These are phyloP conservation scores for Alloteropsis semialata DNA, from an alignment of 176 grass and related monocot genomes.

Conservation along the genomic window DNA sequence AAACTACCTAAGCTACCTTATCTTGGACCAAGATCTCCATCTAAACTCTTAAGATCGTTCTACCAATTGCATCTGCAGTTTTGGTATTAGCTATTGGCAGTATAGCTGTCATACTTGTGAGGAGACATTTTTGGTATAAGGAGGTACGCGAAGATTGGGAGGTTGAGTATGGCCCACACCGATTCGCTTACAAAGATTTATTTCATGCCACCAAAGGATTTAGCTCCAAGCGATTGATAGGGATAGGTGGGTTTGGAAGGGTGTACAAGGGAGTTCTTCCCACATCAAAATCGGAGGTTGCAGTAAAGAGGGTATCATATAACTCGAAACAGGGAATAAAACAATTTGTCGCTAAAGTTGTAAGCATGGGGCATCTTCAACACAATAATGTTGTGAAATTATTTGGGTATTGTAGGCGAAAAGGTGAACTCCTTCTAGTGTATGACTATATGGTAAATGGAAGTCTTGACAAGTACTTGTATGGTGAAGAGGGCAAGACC, in stretches of 20 bases:
- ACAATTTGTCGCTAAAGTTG: conserved; percentile 19
- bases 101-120: not conserved
- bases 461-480: conserved; percentile 24
- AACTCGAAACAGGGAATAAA: conserved; percentile 22
- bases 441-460: conserved; percentile 39
- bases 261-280: conserved; percentile 23
- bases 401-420: conserved; percentile 21
- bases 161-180: conserved; percentile 26
- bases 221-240: not conserved
- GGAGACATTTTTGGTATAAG: not conserved
- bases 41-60: conserved; percentile 17
- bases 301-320: conserved; percentile 12
- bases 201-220: conserved; percentile 13
- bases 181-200: conserved; percentile 31
- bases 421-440: conserved; percentile 14
- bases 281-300: not conserved
- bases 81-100: not conserved
- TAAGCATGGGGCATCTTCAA: conserved; percentile 3
- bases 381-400: conserved; percentile 24
- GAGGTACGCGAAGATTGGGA: conserved; percentile 50
- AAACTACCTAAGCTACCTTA: conserved; percentile 20
- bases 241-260: conserved; percentile 21
- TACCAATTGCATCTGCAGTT: not conserved
- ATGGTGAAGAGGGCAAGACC: not conserved
- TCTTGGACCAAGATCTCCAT: conserved; percentile 1